Percentiles rank a stretch among this genome's conserved stretches.
Conservation (phyloP, 1,284 basidiomycete genomes). For the Coriolopsis trogii region DNA sequence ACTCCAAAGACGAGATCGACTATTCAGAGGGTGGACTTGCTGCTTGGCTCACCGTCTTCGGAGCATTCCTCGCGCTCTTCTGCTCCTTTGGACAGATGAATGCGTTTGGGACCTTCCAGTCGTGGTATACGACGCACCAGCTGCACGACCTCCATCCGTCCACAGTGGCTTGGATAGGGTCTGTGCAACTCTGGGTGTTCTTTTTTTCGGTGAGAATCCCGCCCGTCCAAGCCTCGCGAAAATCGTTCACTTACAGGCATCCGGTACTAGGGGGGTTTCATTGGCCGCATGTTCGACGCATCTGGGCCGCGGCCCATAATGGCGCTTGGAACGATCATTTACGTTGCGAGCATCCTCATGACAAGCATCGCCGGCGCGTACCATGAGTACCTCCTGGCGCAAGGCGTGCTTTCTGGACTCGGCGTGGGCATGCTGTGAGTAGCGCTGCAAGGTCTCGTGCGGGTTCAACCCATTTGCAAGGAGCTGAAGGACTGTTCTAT, state of each 20-base stretch:
- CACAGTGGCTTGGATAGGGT: slow-evolving; percentile 52
- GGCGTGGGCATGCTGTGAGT: slow-evolving; percentile 41
- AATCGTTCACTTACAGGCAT: background rate
- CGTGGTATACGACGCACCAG: slow-evolving; percentile 46
- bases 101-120: slow-evolving; percentile 45
- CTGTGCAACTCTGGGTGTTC: slow-evolving; percentile 45
- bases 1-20: slow-evolving; percentile 4
- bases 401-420: slow-evolving; percentile 41
- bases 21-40: slow-evolving; percentile 17
- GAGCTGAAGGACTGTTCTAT: background rate
- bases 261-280: slow-evolving; percentile 33
- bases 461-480: slow-evolving; percentile 1
- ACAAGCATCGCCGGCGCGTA: slow-evolving; percentile 38
- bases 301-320: slow-evolving; percentile 36
- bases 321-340: slow-evolving; percentile 36
- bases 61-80: slow-evolving; percentile 29
- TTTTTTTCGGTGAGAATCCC: slow-evolving; percentile 39
- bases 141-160: slow-evolving; percentile 39
- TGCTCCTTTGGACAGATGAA: slow-evolving; percentile 43
- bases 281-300: slow-evolving; percentile 41
- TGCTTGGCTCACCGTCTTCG: slow-evolving; percentile 27
- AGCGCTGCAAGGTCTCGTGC: background rate
- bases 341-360: slow-evolving; percentile 39
- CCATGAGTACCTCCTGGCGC: slow-evolving; percentile 41
- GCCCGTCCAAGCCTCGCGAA: background rate